Conservation (phyloP, 768 basidiomycete species). For the Gloeophyllum trabeum region DNA sequence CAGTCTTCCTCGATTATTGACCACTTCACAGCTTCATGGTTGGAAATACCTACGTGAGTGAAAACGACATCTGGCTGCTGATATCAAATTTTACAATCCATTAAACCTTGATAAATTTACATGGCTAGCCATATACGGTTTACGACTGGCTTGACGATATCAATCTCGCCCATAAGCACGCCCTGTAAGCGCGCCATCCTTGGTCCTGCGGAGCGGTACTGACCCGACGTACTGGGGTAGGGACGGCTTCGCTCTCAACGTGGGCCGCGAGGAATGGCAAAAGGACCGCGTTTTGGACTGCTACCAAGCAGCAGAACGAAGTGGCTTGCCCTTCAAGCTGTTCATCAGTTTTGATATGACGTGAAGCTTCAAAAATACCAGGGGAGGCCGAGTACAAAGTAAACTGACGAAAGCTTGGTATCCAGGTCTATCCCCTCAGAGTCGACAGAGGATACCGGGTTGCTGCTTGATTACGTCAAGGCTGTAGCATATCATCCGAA, state of each 20-base stretch:
- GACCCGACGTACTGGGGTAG: conserved; percentile 3
- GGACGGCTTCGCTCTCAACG: conserved; percentile 15
- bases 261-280: conserved; percentile 17
- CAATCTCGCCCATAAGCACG: conserved; percentile 11
- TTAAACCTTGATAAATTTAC: no score
- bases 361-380: no score
- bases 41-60: conserved; percentile 22
- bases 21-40: conserved; percentile 20
- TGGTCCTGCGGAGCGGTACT: neutral
- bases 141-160: conserved; percentile 22
- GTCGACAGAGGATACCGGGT: conserved; percentile 7
- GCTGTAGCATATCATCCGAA: conserved; percentile 18
- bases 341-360: conserved; percentile 28
- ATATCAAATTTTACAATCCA: neutral
- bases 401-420: neutral
- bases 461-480: conserved; percentile 16
- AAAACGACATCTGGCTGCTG: neutral
- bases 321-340: conserved; percentile 19
- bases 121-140: conserved; percentile 20
- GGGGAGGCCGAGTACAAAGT: no score
- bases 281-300: conserved; percentile 9
- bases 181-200: conserved; percentile 12
- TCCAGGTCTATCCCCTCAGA: conserved; percentile 19
- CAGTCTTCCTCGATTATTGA: neutral
- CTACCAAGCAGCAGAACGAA: conserved; percentile 42